Percentiles rank a stretch among this genome's conserved stretches.
Evolutionary conservation across 805 yeast species (phyloP).

Genomic region (Soucietia sequanensis): DNA sequence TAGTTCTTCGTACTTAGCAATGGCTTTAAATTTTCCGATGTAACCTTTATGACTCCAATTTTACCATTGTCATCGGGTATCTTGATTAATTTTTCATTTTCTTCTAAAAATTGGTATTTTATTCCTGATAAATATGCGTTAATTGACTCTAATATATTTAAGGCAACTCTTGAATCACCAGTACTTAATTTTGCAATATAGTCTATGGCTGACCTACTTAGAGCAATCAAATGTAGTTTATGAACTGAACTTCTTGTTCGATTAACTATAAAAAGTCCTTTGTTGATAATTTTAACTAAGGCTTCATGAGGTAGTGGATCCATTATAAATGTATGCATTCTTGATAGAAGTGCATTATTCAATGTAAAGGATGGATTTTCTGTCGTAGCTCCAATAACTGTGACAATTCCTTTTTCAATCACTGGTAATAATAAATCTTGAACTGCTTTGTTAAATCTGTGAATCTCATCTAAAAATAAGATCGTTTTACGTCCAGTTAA

Average conservation of each 20-base stretch:
- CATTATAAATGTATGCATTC: constrained; percentile 46
- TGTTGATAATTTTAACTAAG: constrained; percentile 30
- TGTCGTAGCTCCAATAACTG: constrained; percentile 45
- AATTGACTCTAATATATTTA: constrained; percentile 74
- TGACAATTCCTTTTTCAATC: constrained; percentile 38
- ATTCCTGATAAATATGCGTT: constrained; percentile 50
- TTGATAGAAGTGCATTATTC: constrained; percentile 41
- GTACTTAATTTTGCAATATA: constrained; percentile 72
- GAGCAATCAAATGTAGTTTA: constrained; percentile 47
- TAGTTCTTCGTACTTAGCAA: constrained; percentile 42
- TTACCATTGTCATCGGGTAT: constrained; percentile 8
- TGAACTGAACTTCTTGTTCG: constrained; percentile 54
- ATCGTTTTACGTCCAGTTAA: constrained; percentile 41
- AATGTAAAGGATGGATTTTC: constrained; percentile 63
- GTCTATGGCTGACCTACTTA: constrained; percentile 57
- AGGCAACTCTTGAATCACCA: constrained; percentile 87
- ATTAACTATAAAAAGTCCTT: constrained; percentile 49
- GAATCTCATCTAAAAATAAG: constrained; percentile 43
- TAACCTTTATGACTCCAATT: constrained; percentile 40
- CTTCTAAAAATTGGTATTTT: constrained; percentile 20
- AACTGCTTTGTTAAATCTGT: constrained; percentile 42
- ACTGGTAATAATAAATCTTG: constrained; percentile 44
- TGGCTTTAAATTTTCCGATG: constrained; percentile 39
- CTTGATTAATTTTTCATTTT: constrained; percentile 12
- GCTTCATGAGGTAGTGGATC: constrained; percentile 34